These are phyloP conservation scores for Cucumis melo DNA, from an alignment of 306 rosid species.

Conservation along the genomic window DNA sequence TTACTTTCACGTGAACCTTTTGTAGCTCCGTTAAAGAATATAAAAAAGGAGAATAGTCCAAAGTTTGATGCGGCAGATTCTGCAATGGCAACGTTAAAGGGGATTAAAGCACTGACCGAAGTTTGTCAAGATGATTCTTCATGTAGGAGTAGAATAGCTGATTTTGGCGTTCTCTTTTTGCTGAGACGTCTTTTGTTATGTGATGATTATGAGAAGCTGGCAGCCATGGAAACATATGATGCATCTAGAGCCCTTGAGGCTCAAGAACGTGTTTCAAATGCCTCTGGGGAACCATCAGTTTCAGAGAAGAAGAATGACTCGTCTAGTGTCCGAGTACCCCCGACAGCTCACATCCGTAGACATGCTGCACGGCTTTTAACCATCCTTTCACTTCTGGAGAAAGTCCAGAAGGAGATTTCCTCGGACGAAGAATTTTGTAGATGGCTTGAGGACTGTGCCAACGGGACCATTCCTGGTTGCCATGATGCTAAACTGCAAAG, in stretches of 20 bases:
- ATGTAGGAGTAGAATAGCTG: slow-evolving; percentile 47
- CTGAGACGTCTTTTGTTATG: slow-evolving; percentile 68
- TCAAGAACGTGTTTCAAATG: slow-evolving; percentile 37
- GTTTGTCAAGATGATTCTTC: slow-evolving; percentile 53
- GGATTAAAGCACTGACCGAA: slow-evolving; percentile 80
- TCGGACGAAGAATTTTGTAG: slow-evolving; percentile 56
- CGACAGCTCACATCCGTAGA: slow-evolving; percentile 86
- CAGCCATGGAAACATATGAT: slow-evolving; percentile 81
- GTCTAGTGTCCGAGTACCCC: slow-evolving; percentile 75
- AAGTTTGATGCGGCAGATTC: slow-evolving; percentile 90
- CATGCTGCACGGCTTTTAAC: slow-evolving; percentile 89
- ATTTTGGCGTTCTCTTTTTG: slow-evolving; percentile 63
- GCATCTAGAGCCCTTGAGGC: slow-evolving; percentile 66
- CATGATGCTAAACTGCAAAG: slow-evolving; percentile 73
- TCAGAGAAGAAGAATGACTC: slow-evolving; percentile 32
- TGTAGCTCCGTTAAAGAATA: slow-evolving; percentile 45
- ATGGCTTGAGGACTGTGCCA: slow-evolving; percentile 93
- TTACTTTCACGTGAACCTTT: slow-evolving; percentile 74
- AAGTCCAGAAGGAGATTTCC: slow-evolving; percentile 53
- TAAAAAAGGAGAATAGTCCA: slow-evolving; percentile 46
- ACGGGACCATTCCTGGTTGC: slow-evolving; percentile 81
- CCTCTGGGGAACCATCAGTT: slow-evolving; percentile 21
- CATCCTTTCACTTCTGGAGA: slow-evolving; percentile 68
- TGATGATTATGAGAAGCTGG: slow-evolving; percentile 89
- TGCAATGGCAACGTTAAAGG: slow-evolving; percentile 82